These are phyloP conservation scores for Colletotrichum somersetense DNA, from an alignment of 2,329 filamentous ascomycete species.

Conservation along the genomic window DNA sequence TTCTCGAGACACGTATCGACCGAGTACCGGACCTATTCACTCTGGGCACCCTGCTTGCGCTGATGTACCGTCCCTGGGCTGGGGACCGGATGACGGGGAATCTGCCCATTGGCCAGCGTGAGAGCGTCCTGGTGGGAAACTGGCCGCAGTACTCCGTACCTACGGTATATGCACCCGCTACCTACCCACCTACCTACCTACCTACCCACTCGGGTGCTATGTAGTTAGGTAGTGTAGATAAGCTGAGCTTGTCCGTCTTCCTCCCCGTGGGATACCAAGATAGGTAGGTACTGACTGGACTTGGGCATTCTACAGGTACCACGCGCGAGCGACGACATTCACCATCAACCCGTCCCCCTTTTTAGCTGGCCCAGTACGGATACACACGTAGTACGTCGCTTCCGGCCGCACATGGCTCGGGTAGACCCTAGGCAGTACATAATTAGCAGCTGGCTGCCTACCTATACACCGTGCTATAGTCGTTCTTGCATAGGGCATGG, in stretches of 20 bases:
- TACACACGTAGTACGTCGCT: neutral
- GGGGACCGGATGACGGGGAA: slow-evolving; percentile 23
- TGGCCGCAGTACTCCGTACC: neutral
- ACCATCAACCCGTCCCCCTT: neutral
- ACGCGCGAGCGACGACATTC: neutral
- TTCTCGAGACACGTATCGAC: slow-evolving; percentile 22
- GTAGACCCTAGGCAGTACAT: slow-evolving; percentile 5
- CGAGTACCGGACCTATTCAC: slow-evolving; percentile 17
- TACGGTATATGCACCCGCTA: too few species aligned
- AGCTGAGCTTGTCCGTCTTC: neutral
- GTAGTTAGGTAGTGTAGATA: neutral
- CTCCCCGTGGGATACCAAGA: neutral
- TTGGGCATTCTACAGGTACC: too few species aligned
- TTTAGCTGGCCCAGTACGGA: neutral
- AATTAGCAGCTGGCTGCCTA: neutral
- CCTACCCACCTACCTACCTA: neutral
- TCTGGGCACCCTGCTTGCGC: neutral
- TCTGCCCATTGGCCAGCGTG: slow-evolving; percentile 24
- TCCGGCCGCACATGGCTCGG: slow-evolving; percentile 5
- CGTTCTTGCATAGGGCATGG: neutral
- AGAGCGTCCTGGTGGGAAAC: slow-evolving; percentile 2
- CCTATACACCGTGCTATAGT: too few species aligned
- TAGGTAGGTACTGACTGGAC: too few species aligned
- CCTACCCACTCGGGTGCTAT: too few species aligned
- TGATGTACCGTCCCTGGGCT: slow-evolving; percentile 4